phyloP scores from a whole-genome alignment of 352 stramenopile genomes.

The Vaucheria bursata region DNA sequence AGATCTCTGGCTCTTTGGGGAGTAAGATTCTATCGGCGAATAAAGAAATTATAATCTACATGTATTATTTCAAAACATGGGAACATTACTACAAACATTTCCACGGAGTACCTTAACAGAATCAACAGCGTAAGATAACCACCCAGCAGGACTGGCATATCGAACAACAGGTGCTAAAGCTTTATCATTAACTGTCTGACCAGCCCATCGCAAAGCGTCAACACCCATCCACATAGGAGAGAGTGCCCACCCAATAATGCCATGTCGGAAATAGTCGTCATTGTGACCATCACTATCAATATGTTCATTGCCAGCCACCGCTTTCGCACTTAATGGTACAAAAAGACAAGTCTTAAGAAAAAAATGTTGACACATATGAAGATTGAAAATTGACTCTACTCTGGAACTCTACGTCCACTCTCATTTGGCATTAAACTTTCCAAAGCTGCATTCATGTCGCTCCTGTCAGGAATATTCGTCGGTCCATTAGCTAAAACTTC shows the following conservation, averaged over 20 bases:
- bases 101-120: slow-evolving; percentile 14
- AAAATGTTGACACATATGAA: background rate
- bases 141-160: slow-evolving; percentile 22
- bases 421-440: slow-evolving; percentile 25
- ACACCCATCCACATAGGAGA: slow-evolving; percentile 34
- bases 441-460: slow-evolving; percentile 36
- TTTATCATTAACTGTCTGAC: slow-evolving; percentile 37
- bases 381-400: background rate
- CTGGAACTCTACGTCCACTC: slow-evolving; percentile 5
- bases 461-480: slow-evolving; percentile 25
- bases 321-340: too few species aligned
- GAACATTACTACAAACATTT: background rate
- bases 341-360: too few species aligned
- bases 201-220: slow-evolving; percentile 42
- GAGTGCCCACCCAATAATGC: slow-evolving; percentile 25
- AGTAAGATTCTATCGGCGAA: slow-evolving; percentile 18
- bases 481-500: slow-evolving; percentile 34
- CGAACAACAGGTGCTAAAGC: slow-evolving; percentile 39
- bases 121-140: slow-evolving; percentile 9
- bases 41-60: background rate
- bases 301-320: too few species aligned
- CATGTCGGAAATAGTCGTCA: slow-evolving; percentile 5
- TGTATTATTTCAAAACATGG: background rate
- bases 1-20: slow-evolving; percentile 40
- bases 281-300: too few species aligned